Base-by-base conservation (phyloP, 2,329 filamentous ascomycete genomes). In the Venturiaceae sp. region DNA sequence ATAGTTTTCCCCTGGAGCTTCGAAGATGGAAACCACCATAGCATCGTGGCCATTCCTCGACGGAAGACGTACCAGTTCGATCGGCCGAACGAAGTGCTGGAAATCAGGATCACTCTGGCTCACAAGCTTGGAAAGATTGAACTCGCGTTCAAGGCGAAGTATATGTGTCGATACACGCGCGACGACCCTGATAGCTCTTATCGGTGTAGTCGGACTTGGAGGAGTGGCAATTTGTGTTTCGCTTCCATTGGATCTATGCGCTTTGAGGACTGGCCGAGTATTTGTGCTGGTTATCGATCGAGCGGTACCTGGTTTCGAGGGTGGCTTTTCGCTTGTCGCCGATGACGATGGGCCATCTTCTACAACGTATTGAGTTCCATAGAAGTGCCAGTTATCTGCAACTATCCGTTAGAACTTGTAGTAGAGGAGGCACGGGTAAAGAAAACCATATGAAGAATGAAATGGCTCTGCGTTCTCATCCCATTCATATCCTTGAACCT, bases 141-240 rank as follows among this genome's bases (percentile, higher is more conserved):
- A 96, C 59, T 92, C 87, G 62, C 92, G 81, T 75, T 97, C 92
- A 64, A 96, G 83, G 7, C 92, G 84, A 56, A 96, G 77, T 16
- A 86, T 81, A 72, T 96, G 90, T 62, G 83, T 86, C 0, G 92
- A 96, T 47, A 96, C 80, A 23, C 90, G 85, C 46, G 91, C 92
- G 30, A 96, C 78, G 5, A 96, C 85, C 7, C 81, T 80, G 84
- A 80, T 72, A 16, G 55, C 30, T 11, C 36, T 47, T 16, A 21
- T 30, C 14, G 39, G 21, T 83, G 75, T 65, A 69, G 63, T 30
- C 54, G 61, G 47, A 77, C 67, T 61, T 46, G 72, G 78, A 53
- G 63, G 66, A 13, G 66, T 73, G n/a, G 68, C 68, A 7, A 69
- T 73, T 53, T 70, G 63, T 81, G 44, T 78, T 76, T 63, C 69